These are phyloP conservation scores for Bruguiera parviflora DNA, from an alignment of 345 rosid species.

Conservation along the genomic window DNA sequence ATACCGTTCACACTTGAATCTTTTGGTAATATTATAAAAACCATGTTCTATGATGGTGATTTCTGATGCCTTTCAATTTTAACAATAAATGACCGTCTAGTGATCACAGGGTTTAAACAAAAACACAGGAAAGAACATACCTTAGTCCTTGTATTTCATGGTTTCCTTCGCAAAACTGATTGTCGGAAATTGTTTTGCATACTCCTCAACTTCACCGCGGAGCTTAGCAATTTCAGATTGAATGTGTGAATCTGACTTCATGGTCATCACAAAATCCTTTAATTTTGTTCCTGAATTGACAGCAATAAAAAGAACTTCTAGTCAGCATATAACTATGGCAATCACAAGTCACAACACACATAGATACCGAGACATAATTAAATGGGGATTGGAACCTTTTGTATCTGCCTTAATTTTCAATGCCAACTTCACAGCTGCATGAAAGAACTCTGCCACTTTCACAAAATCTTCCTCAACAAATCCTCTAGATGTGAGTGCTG, in stretches of 20 bases:
- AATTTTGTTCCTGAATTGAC: constrained; percentile 62
- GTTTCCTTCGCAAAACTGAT: constrained; percentile 89
- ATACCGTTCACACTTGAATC: no score
- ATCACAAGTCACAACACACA: neutral
- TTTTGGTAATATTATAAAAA: neutral
- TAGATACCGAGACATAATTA: neutral
- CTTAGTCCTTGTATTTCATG: constrained; percentile 73
- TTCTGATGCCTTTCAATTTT: neutral
- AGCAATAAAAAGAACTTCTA: neutral
- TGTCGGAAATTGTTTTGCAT: constrained; percentile 82
- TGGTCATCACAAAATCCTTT: constrained; percentile 74
- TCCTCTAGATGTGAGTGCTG: constrained; percentile 96
- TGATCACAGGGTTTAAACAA: neutral
- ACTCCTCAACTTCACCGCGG: constrained; percentile 63
- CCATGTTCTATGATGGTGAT: neutral
- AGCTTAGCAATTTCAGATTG: constrained; percentile 68
- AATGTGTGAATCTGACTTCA: constrained; percentile 51
- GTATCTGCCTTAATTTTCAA: constrained; percentile 68
- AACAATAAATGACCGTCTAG: neutral
- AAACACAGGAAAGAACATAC: constrained; percentile 16
- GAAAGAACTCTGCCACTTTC: constrained; percentile 85
- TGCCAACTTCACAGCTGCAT: constrained; percentile 78
- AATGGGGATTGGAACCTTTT: constrained; percentile 43
- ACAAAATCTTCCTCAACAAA: constrained; percentile 84
- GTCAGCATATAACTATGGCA: neutral